Evolutionary conservation across 164 flowering plant genomes (phyloP).

Genomic region (Nymphaea colorata): DNA sequence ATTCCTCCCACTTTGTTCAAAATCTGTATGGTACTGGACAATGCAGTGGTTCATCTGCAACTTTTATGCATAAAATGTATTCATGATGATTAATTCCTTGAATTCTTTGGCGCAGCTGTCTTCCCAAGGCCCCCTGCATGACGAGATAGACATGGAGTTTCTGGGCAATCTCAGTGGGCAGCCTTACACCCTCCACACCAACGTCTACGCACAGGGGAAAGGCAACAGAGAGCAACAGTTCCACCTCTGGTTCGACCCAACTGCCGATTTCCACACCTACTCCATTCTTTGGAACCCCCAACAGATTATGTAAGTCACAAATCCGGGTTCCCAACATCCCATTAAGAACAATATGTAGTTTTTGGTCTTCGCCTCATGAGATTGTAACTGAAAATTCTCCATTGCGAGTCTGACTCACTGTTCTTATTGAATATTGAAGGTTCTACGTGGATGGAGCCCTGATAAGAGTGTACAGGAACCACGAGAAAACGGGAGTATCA

Average conservation of each 20-base stretch:
- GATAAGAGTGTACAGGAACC: conserved; percentile 28
- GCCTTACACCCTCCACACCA: conserved; percentile 23
- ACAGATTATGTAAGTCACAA: conserved; percentile 12
- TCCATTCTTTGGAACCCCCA: conserved; percentile 19
- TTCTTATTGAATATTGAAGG: conserved; percentile 8
- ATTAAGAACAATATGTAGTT: neutral
- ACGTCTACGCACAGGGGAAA: conserved; percentile 22
- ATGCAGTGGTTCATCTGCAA: neutral
- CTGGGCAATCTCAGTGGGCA: conserved; percentile 24
- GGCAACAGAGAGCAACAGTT: conserved; percentile 26
- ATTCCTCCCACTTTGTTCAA: neutral
- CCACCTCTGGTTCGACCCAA: conserved; percentile 29
- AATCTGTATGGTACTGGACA: neutral
- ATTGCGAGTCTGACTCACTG: no score
- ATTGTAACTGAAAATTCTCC: no score
- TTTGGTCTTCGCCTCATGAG: neutral
- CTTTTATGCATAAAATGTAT: no score
- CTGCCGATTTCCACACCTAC: conserved; percentile 23
- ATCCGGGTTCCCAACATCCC: no score
- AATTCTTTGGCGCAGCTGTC: conserved; percentile 13
- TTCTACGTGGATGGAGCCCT: conserved; percentile 29
- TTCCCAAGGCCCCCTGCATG: conserved; percentile 18
- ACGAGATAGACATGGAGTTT: conserved; percentile 29
- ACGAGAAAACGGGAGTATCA: conserved; percentile 16
- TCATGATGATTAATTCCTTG: neutral